Evolutionary conservation across 192 early-diverging fungal species (phyloP).

Genomic region (Pecoramyces ruminantium): DNA sequence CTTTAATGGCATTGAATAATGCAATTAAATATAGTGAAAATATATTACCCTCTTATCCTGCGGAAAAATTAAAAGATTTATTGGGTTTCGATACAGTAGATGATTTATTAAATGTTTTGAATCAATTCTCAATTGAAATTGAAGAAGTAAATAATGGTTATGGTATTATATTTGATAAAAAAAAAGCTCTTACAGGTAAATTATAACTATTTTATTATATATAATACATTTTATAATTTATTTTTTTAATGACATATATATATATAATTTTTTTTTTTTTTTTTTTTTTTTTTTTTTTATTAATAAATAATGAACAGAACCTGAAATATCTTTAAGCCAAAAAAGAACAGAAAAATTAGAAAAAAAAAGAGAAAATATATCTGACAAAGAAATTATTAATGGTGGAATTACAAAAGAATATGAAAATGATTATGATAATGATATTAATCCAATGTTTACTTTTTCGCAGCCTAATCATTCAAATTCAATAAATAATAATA

Average conservation of each 20-base stretch:
- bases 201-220: too few relatives aligned
- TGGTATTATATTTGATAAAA: background rate
- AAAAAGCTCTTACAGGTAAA: background rate
- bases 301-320: background rate
- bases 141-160: background rate
- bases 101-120: conserved; percentile 7
- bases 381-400: background rate
- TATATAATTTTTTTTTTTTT: too few relatives aligned
- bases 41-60: conserved; percentile 18
- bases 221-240: too few relatives aligned
- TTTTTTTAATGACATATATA: too few relatives aligned
- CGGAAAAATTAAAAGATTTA: conserved; percentile 23
- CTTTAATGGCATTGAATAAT: conserved; percentile 45
- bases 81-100: conserved; percentile 41
- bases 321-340: background rate
- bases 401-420: too few relatives aligned
- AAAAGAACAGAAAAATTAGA: background rate
- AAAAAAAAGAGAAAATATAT: background rate
- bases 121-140: background rate
- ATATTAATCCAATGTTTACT: background rate
- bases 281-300: background rate
- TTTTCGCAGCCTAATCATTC: background rate
- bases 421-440: background rate
- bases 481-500: background rate
- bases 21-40: conserved; percentile 30